These are phyloP conservation scores for Eimeria sp. DNA, from an alignment of 169 alveolate genomes.

Conservation along the genomic window DNA sequence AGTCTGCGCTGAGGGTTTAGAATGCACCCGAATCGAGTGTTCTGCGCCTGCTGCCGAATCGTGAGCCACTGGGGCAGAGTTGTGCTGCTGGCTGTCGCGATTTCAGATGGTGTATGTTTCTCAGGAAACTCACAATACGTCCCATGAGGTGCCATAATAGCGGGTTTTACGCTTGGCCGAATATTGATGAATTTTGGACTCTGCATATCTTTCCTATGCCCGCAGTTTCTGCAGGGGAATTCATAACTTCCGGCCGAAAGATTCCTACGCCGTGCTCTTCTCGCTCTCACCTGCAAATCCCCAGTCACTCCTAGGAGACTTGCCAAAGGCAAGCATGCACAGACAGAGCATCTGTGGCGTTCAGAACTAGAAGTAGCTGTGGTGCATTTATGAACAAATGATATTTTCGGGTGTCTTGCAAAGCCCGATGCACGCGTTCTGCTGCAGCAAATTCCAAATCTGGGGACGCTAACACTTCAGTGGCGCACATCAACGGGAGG, in stretches of 20 bases:
- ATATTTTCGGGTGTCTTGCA: neutral
- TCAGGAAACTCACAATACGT: neutral
- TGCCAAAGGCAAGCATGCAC: conserved; percentile 8
- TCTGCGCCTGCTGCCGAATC: conserved; percentile 17
- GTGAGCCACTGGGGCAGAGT: neutral
- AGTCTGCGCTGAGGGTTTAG: conserved; percentile 73
- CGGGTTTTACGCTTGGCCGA: neutral
- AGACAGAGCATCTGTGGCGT: neutral
- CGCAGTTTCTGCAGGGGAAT: conserved; percentile 65
- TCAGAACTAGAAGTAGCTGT: neutral
- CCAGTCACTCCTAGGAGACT: conserved; percentile 17
- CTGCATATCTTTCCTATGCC: neutral
- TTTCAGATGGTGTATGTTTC: neutral
- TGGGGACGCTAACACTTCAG: conserved; percentile 77
- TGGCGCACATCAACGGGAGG: conserved; percentile 83
- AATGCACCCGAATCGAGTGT: conserved; percentile 73
- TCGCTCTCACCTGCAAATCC: conserved; percentile 57
- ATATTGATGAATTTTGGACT: neutral
- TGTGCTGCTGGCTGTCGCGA: neutral
- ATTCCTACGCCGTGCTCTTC: conserved; percentile 67
- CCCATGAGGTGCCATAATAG: neutral
- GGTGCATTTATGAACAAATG: neutral
- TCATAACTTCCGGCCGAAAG: conserved; percentile 75
- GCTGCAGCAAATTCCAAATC: conserved; percentile 58
- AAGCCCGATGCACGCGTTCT: neutral